These are phyloP conservation scores for Boletus barrowsii DNA, from an alignment of 768 basidiomycete genomes.

Conservation along the genomic window DNA sequence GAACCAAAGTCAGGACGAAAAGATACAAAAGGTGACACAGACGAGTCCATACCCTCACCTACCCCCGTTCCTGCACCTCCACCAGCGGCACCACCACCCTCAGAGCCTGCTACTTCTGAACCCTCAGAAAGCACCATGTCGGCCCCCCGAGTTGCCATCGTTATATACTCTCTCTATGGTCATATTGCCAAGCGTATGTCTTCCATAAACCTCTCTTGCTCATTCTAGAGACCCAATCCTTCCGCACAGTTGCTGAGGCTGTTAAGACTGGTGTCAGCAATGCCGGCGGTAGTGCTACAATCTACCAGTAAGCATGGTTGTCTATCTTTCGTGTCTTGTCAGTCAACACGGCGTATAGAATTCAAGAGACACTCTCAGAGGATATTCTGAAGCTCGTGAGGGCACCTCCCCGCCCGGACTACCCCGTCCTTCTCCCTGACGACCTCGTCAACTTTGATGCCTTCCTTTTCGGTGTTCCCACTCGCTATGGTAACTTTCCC, in stretches of 20 bases:
- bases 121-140: constrained; percentile 9
- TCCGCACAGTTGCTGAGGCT: constrained; percentile 29
- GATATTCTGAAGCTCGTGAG: constrained; percentile 69
- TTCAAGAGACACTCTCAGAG: constrained; percentile 77
- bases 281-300: constrained; percentile 43
- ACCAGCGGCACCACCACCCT: background rate
- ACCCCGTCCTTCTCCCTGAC: constrained; percentile 36
- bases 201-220: background rate
- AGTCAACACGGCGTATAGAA: constrained; percentile 36
- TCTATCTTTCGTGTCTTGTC: background rate
- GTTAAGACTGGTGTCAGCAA: constrained; percentile 39
- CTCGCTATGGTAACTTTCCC: constrained; percentile 48
- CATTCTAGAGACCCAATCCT: background rate
- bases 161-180: constrained; percentile 51
- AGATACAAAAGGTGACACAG: constrained; percentile 9
- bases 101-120: background rate
- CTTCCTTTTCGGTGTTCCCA: constrained; percentile 43
- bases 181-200: constrained; percentile 45
- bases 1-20: constrained; percentile 22
- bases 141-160: constrained; percentile 40
- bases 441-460: constrained; percentile 37
- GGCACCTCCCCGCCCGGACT: constrained; percentile 68
- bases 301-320: constrained; percentile 41
- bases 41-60: constrained; percentile 3
- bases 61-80: background rate